Percentiles rank a stretch among this genome's conserved stretches.
phyloP scores from a whole-genome alignment of 352 stramenopile genomes.

The Pilasporangium apinafurcum region DNA sequence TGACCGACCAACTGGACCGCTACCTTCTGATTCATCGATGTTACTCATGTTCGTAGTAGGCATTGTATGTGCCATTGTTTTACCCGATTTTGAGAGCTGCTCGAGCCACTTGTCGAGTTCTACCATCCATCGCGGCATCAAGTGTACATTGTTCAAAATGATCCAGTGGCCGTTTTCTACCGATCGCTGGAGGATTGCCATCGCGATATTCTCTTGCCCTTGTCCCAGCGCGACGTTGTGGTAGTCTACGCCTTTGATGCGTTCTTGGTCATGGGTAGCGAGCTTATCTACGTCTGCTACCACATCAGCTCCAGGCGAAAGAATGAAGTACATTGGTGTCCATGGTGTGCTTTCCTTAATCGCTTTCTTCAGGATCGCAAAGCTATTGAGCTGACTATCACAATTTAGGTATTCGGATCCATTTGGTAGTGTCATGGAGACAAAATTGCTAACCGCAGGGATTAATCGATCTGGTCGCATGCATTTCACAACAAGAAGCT shows the following conservation, averaged over 20 bases:
- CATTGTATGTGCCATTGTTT: conserved; percentile 39
- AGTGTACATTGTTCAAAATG: conserved; percentile 93
- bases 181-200: conserved; percentile 80
- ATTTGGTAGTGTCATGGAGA: conserved; percentile 69
- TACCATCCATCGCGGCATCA: conserved; percentile 93
- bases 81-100: conserved; percentile 52
- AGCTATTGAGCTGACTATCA: conserved; percentile 91
- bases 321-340: conserved; percentile 97
- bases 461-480: conserved; percentile 92
- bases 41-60: conserved; percentile 13
- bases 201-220: conserved; percentile 90
- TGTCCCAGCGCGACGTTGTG: conserved; percentile 94
- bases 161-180: conserved; percentile 93
- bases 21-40: background rate
- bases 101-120: conserved; percentile 92
- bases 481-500: conserved; percentile 92
- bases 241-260: conserved; percentile 94
- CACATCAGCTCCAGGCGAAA: conserved; percentile 95
- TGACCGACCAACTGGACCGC: conserved; percentile 5
- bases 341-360: conserved; percentile 91
- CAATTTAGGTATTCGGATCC: conserved; percentile 80
- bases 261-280: conserved; percentile 86
- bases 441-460: conserved; percentile 92
- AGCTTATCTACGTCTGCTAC: conserved; percentile 94
- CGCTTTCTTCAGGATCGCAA: conserved; percentile 91